phyloP scores from a whole-genome alignment of 2,329 filamentous ascomycete species.

The Botrytis byssoidea region DNA sequence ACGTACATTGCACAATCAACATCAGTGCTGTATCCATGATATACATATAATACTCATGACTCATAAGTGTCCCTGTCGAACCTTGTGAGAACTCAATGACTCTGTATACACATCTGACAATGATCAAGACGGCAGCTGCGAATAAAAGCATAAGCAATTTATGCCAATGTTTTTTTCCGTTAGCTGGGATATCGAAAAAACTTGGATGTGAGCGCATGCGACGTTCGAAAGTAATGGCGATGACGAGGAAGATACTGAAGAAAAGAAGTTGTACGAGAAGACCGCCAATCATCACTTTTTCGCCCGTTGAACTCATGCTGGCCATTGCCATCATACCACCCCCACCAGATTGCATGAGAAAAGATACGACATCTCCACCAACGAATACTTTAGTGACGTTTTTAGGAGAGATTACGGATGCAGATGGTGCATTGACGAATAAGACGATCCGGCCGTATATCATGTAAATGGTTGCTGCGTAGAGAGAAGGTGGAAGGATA shows the following conservation, averaged over 20 bases:
- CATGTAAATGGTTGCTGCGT: conserved; percentile 39
- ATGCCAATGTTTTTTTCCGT: conserved; percentile 32
- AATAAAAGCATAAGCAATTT: conserved; percentile 45
- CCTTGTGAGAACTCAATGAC: conserved; percentile 50
- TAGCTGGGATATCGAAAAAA: background rate
- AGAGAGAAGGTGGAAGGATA: conserved; percentile 38
- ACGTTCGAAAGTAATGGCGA: conserved; percentile 21
- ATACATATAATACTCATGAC: conserved; percentile 48
- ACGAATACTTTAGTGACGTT: conserved; percentile 58
- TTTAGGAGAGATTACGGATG: conserved; percentile 42
- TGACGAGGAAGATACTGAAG: conserved; percentile 48
- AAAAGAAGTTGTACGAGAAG: conserved; percentile 50
- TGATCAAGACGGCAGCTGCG: conserved; percentile 44
- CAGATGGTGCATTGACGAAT: conserved; percentile 24
- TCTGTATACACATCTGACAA: conserved; percentile 49
- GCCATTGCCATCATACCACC: conserved; percentile 28
- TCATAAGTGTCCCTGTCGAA: conserved; percentile 44
- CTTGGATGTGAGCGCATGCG: background rate
- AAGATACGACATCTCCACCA: conserved; percentile 52
- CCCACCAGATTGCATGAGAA: conserved; percentile 48
- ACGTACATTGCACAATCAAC: conserved; percentile 41
- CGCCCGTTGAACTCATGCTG: background rate
- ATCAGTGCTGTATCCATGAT: conserved; percentile 48
- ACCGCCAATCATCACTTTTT: conserved; percentile 45
- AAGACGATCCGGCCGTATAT: conserved; percentile 34